Base-by-base conservation (phyloP, 768 basidiomycete species). In the Boletus subcaerulescens region DNA sequence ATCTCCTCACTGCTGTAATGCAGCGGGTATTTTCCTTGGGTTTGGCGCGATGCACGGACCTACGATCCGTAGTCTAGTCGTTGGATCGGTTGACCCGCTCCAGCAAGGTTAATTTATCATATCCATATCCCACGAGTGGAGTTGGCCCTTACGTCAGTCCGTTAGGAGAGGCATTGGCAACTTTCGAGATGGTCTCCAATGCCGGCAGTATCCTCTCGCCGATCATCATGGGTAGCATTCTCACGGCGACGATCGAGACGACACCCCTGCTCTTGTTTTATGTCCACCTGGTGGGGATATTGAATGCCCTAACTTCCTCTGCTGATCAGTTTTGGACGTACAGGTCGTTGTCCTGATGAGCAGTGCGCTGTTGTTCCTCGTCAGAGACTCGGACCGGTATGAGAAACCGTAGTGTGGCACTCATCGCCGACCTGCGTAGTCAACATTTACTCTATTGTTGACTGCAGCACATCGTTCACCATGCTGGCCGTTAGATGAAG, bases 201-300 rank as follows among this genome's bases (percentile, higher is more conserved):
- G 53, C 60, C 3, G 71, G 63, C 29, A 15, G 9, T 5, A 15
- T 60, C 3, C 53, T 71, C 22, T 70, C 71, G 5, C 67, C 69
- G 3, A 29, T 72, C 48, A 50, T 72, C 42, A 68, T 72, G 66
- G 69, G 69, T 8, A 45, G 66, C 39, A 60, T 71, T 33, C 43
- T 71, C 24, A 62, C 65, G 12, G 52, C 57, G 35, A 64, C 69
- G 10, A 66, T 68, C 24, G 43, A 38, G n/a, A 59, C 51, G 0
- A 14, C 15, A 8, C 67, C 67, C 31, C 11, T 68, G 22, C 39
- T 68, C 45, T 10, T 64, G 29, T 68, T 68, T 53, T 55, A 68
- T 35, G 45, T 68, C 7, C 64, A 66, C 18, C n/a, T 57, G 58
- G 68, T 69, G 26, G 24, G 62, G 9, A n/a, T 11, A 4, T 18